Evolutionary conservation across 2,329 filamentous ascomycete species (phyloP), one percentile per base, ranked within the genome.

Genomic region (Elsinoe perseae): DNA sequence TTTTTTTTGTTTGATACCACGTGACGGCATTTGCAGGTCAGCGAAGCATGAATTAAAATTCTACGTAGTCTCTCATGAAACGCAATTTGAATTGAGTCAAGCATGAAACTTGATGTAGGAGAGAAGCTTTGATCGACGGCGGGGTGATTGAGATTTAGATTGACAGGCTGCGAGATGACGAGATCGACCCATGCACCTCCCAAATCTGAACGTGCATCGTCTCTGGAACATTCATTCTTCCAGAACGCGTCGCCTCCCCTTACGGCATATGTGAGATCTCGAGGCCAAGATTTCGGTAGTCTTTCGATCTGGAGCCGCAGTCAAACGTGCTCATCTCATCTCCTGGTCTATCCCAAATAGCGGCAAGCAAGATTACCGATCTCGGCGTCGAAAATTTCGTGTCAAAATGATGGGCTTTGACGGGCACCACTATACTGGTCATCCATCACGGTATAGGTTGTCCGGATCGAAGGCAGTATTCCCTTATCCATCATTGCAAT

Each of bases 121-220:
- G 28, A 28, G 48, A 52, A 52, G 48, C 48, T 52, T 52, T 52
- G 48, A 52, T 52, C 48, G 18, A 20, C 48, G 21, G 25, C 48
- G 48, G 48, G 48, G 48, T 23, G 25, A 52, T 21, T 52, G 48
- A 52, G 44, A 50, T 50, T 52, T n/a, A 52, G 48, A 52, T 52
- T 52, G 28, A 50, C 25, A 30, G 28, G 44, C 44, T 50, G 23
- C 44, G 27, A 50, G 44, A 52, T 52, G 48, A 52, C 48, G 48
- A 52, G 48, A 52, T 34, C 28, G 4, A 4, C 8, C 14, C 16
- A 21, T 4, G 18, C n/a, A 18, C 3, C 32, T 34, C 27, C 18
- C 14, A 34, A 28, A 50, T 52, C 44, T 50, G 40, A 16, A 18
- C 40, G 18, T 14, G 18, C 40, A 9, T 23, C 12, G 14, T 18